Conservation (phyloP, 495 filamentous ascomycete genomes). For the Penicillium taxi region DNA sequence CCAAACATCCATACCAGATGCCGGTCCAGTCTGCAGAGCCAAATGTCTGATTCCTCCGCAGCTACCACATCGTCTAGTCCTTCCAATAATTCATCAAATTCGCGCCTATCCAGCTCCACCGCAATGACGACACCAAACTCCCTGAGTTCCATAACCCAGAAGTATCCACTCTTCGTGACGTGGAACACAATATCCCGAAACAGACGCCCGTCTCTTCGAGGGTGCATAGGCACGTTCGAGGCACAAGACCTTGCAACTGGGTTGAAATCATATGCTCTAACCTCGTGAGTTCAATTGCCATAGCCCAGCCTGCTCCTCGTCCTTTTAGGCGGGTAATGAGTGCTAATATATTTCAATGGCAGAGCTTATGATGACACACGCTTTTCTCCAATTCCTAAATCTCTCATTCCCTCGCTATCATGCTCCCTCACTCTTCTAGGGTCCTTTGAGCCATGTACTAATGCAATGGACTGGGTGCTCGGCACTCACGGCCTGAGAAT, state of each 20-base stretch:
- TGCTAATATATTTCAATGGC: not conserved
- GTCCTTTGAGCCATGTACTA: constrained; percentile 62
- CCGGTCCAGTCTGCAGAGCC: constrained; percentile 24
- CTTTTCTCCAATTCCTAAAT: constrained; percentile 62
- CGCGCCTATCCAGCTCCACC: constrained; percentile 35
- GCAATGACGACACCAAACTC: constrained; percentile 40
- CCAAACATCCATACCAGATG: constrained; percentile 18
- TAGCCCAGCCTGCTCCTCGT: no score
- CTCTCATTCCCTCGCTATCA: constrained; percentile 61
- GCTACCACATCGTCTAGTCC: constrained; percentile 39
- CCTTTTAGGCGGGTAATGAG: not conserved
- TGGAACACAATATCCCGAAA: constrained; percentile 72
- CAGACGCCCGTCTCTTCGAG: constrained; percentile 62
- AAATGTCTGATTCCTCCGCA: constrained; percentile 33
- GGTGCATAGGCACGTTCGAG: constrained; percentile 96
- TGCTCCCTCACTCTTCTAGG: constrained; percentile 68
- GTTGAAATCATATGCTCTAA: constrained; percentile 73
- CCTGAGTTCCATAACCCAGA: constrained; percentile 21
- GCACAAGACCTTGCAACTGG: constrained; percentile 63
- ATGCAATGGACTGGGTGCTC: constrained; percentile 77
- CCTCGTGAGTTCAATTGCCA: constrained; percentile 71
- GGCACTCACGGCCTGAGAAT: constrained; percentile 80
- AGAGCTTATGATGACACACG: constrained; percentile 82
- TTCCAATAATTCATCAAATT: constrained; percentile 37
- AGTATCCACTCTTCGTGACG: constrained; percentile 79